A percentile compares a stretch with the other conserved stretches of the same genome.
Evolutionary conservation across 805 yeast genomes (phyloP).

Genomic region (Starmerella cellae): DNA sequence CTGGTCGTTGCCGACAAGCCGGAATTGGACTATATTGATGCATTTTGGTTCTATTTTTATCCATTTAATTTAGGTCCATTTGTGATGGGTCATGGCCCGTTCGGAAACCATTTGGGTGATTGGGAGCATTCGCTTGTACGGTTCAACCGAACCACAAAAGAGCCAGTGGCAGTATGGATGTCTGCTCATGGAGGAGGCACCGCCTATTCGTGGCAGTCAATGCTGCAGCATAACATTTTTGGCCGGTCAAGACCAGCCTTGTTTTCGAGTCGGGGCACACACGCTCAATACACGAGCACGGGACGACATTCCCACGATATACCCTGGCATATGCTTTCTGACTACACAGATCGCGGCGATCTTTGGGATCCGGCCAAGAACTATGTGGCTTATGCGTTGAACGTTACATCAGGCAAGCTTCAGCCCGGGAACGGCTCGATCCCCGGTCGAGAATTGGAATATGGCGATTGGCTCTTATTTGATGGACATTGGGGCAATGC

Average conservation of each 20-base stretch:
- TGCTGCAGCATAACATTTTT: slow-evolving; percentile 34
- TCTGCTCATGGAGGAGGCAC: slow-evolving; percentile 97
- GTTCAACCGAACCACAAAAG: slow-evolving; percentile 48
- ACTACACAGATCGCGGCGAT: slow-evolving; percentile 90
- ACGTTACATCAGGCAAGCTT: slow-evolving; percentile 36
- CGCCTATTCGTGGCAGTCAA: slow-evolving; percentile 63
- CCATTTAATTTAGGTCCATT: slow-evolving; percentile 90
- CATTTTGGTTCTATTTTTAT: slow-evolving; percentile 92
- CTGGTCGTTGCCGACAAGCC: slow-evolving; percentile 82
- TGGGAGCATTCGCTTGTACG: slow-evolving; percentile 94
- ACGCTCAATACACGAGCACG: slow-evolving; percentile 89
- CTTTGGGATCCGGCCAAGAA: slow-evolving; percentile 88
- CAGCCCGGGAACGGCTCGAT: slow-evolving; percentile 32
- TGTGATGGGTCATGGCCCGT: slow-evolving; percentile 96
- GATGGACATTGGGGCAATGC: slow-evolving; percentile 87
- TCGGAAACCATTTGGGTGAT: slow-evolving; percentile 94
- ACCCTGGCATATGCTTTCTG: slow-evolving; percentile 80
- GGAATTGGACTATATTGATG: slow-evolving; percentile 62
- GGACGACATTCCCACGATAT: slow-evolving; percentile 94
- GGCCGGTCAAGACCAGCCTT: slow-evolving; percentile 48
- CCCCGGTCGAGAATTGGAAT: slow-evolving; percentile 39
- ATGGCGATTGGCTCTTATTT: slow-evolving; percentile 68
- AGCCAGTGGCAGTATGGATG: slow-evolving; percentile 84
- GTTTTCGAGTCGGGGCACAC: slow-evolving; percentile 90
- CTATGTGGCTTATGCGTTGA: slow-evolving; percentile 66